A percentile compares a stretch with the other conserved stretches of the same genome.
phyloP scores from a whole-genome alignment of 495 filamentous ascomycete species.

The Penicillium paradoxum region DNA sequence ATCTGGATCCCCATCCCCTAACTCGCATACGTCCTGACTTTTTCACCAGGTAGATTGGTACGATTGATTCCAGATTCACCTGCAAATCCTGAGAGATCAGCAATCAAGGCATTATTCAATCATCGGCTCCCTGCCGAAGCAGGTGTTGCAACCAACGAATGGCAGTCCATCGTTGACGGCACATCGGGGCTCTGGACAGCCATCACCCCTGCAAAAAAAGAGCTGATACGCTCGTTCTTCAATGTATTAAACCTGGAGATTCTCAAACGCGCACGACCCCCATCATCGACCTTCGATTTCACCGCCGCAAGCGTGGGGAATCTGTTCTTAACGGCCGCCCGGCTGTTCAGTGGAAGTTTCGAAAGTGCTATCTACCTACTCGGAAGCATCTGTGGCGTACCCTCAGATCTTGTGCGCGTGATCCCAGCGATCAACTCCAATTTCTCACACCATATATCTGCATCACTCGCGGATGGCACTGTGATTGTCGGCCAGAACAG shows the following conservation, averaged over 20 bases:
- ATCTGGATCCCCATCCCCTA: background rate
- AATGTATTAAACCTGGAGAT: conserved; percentile 87
- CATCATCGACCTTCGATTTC: conserved; percentile 79
- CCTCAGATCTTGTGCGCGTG: conserved; percentile 61
- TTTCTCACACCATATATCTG: conserved; percentile 89
- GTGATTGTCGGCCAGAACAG: conserved; percentile 88
- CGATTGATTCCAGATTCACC: conserved; percentile 75
- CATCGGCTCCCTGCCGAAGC: conserved; percentile 63
- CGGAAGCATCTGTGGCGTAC: conserved; percentile 73
- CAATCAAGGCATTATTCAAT: conserved; percentile 80
- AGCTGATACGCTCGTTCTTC: conserved; percentile 86
- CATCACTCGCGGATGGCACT: conserved; percentile 68
- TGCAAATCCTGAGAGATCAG: conserved; percentile 56
- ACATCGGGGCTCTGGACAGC: conserved; percentile 67
- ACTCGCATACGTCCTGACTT: background rate
- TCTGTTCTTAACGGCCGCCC: conserved; percentile 80
- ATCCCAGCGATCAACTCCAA: conserved; percentile 91
- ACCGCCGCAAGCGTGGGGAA: conserved; percentile 87
- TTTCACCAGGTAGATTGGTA: conserved; percentile 67
- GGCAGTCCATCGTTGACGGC: conserved; percentile 85
- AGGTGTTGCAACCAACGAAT: conserved; percentile 51
- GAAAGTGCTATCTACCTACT: conserved; percentile 80
- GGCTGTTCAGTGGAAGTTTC: conserved; percentile 75
- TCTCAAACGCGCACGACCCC: conserved; percentile 73
- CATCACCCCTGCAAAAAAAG: conserved; percentile 78